Percentiles rank a stretch among this genome's conserved stretches.
phyloP scores from a whole-genome alignment of 2,329 filamentous ascomycete genomes.

The Zymoseptoria crescenta region DNA sequence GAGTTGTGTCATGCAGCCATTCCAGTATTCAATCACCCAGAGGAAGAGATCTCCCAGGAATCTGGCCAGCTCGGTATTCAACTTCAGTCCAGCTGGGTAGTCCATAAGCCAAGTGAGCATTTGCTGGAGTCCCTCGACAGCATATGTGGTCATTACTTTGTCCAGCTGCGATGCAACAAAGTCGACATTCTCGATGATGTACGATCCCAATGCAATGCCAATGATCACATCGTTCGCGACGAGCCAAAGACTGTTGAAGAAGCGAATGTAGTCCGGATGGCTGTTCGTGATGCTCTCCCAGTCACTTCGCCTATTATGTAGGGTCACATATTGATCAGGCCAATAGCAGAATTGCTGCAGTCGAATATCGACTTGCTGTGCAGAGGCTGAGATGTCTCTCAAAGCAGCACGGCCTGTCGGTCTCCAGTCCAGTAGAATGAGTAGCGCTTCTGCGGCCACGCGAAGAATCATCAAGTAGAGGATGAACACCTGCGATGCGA shows the following conservation, averaged over 20 bases:
- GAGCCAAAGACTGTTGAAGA: constrained; percentile 98
- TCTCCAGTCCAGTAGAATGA: constrained; percentile 78
- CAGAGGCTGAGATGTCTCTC: constrained; percentile 92
- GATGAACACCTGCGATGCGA: constrained; percentile 65
- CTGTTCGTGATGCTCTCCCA: constrained; percentile 95
- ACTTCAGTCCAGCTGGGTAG: constrained; percentile 87
- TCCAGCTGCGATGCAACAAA: constrained; percentile 78
- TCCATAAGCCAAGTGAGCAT: constrained; percentile 96
- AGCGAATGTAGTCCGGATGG: constrained; percentile 95
- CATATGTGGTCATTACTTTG: constrained; percentile 67
- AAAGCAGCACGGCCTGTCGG: constrained; percentile 70
- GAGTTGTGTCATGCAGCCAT: constrained; percentile 68
- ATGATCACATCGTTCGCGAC: constrained; percentile 99
- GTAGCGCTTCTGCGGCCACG: constrained; percentile 67
- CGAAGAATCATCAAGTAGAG: constrained; percentile 71
- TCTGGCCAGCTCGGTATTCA: constrained; percentile 87
- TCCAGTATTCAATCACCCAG: constrained; percentile 99
- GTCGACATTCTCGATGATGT: constrained; percentile 88
- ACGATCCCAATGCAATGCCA: constrained; percentile 89
- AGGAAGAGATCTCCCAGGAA: constrained; percentile 93
- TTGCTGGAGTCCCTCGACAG: constrained; percentile 75
- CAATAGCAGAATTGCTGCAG: constrained; percentile 98
- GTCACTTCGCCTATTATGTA: constrained; percentile 80
- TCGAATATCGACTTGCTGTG: constrained; percentile 94
- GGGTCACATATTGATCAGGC: constrained; percentile 90